Base-by-base conservation (phyloP, 192 early-diverging fungal species). In the Backusella luteola region DNA sequence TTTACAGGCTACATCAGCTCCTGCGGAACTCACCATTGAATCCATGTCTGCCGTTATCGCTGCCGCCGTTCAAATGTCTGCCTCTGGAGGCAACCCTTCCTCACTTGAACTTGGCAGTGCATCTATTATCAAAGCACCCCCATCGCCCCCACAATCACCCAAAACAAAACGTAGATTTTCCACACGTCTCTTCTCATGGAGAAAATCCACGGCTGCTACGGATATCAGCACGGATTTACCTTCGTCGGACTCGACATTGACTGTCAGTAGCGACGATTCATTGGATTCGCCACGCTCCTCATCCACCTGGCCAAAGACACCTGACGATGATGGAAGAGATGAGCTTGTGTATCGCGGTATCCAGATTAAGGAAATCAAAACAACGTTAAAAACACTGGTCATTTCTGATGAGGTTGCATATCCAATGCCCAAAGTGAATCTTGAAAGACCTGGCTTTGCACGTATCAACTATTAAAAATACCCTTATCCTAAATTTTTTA, bases 361-460 rank as follows among this genome's bases (percentile, higher is more conserved):
- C 32, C 73, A 77, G 15, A 79, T 84, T 12, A 84, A 84, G 52
- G 82, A 84, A 67, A 84, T 84, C 66, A 84, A 84, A 49, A 77
- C 79, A 36, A 84, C 82, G 32, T 69, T 84, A 23, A 84, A 84
- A 26, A 71, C 82, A 26, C 75, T 84, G 79, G 71, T 84, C 8
- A 84, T 84, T 26, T 76, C 82, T 1, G 77, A 80, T 29, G 44
- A 77, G 39, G 78, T 78, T 1, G 63, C 52, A 19, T 67, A 70
- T 59, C 82, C 82, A 11, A 77, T 84, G 76, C 73, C 71, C 1
- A 66, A 75, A 26, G 56, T 80, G 6, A 80, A 77, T 14, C 44
- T 84, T 2, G 76, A 80, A 68, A 76, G 82, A 42, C 82, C 82
- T 35, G 78, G 79, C 26, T 78, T 80, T 72, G 82, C 79, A 35